Conservation (phyloP, 2,329 filamentous ascomycete species). For the Ophiocordyceps robertsii region DNA sequence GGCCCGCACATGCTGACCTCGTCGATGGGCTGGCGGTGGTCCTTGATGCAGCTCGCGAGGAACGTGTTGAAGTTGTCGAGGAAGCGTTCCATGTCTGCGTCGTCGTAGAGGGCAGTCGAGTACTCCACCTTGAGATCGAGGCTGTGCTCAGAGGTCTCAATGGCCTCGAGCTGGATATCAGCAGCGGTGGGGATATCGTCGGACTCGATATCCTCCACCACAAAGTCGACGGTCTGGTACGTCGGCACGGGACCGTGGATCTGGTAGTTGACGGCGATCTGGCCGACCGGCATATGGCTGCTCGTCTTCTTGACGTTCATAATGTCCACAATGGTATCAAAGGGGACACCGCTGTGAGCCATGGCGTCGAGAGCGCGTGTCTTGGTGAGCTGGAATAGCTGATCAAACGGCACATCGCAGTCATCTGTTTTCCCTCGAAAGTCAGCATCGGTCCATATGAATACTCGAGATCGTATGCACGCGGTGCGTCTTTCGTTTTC, state of each 20-base stretch:
- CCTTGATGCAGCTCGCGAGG: conserved; percentile 11
- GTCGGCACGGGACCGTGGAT: conserved; percentile 10
- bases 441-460: background rate
- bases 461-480: too few relatives aligned
- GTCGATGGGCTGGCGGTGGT: conserved; percentile 12
- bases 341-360: conserved; percentile 10
- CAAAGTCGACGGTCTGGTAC: conserved; percentile 10
- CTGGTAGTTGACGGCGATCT: conserved; percentile 13
- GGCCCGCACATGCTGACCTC: conserved; percentile 11
- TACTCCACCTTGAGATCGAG: conserved; percentile 12
- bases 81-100: conserved; percentile 12
- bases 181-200: conserved; percentile 12
- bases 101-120: conserved; percentile 8
- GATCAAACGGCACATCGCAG: conserved; percentile 10
- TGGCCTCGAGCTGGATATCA: conserved; percentile 11
- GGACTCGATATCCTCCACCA: conserved; percentile 8
- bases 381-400: conserved; percentile 10
- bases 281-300: conserved; percentile 10
- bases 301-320: conserved; percentile 10
- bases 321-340: conserved; percentile 11
- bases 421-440: conserved; percentile 3
- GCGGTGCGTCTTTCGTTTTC: background rate
- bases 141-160: conserved; percentile 9
- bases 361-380: conserved; percentile 9
- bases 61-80: conserved; percentile 13